Base-by-base conservation (phyloP, 1,284 basidiomycete species). In the Marasmius oreades region DNA sequence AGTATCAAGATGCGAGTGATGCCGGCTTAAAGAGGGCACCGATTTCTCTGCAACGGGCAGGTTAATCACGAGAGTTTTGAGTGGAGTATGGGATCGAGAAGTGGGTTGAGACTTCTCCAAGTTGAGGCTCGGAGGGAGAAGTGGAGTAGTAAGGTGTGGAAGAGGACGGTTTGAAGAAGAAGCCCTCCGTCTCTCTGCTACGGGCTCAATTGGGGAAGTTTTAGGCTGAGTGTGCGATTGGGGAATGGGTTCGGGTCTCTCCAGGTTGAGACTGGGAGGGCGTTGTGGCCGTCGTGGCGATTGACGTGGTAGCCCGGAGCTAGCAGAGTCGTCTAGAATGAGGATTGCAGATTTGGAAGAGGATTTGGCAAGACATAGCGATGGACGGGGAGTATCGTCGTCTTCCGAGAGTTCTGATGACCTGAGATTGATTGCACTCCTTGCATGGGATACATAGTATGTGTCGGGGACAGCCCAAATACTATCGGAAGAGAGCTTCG, bases 241-340 rank as follows among this genome's bases (percentile, higher is more conserved):
- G 10, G 28, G 10, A 31, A 31, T 31, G 28, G 28, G 28, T 4
- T 10, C 28, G 10, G 28, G 10, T 31, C 10, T 31, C 10, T 60
- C 51, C 14, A 68, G 55, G 45, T 67, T 58, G 5, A 69, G 62
- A 50, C 65, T 65, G 16, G 70, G 69, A 31, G 69, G 69, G 16
- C 66, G 64, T 52, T 65, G 64, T 10, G 67, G 67, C 26, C 67
- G 66, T 56, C 42, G 57, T 42, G 67, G 66, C 42, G 62, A 26
- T 31, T 43, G 20, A 28, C 18, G 18, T 37, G 3, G 24, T 18
- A 14, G 22, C 11, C 22, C 34, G 16, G 33, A 37, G 16, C 16
- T n/a, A 18, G 5, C 22, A n/a, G 20, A 11, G 8, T 53, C 42
- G 28, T 14, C 24, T 20, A 11, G 22, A 12, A 31, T 37, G 7